Base-by-base conservation (phyloP, 495 filamentous ascomycete genomes). In the Evansstolkia leycettana region DNA sequence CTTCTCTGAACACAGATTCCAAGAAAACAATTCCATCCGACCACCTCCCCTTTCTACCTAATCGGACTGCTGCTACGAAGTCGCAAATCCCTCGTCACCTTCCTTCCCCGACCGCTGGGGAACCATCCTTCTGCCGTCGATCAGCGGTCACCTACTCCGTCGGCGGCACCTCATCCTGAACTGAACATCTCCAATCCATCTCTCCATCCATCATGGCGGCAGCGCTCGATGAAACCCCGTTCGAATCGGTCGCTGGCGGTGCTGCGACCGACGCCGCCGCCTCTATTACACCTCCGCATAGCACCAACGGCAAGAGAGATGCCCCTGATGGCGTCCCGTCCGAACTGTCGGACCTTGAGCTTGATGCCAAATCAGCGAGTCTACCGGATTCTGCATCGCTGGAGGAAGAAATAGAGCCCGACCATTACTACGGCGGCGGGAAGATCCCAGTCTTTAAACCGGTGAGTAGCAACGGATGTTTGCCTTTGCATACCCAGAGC, bases 401-500 rank as follows among this genome's bases (percentile, higher is more conserved):
- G 7, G 50, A 42, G 17, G 78, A 82, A 37, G 80, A 84, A 41
- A 83, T 84, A 37, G 63, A 75, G 39, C 90, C 90, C 2, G 85
- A 86, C 48, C 79, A 94, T 55, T 94, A 80, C 60, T 90, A 84
- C 46, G 80, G 78, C 24, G 77, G 68, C 47, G 85, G 86, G 46
- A 84, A 75, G 43, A 80, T 98, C 16, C 92, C 90, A 10, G 83
- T 98, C 15, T 98, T 98, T 65, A 87, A 78, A 54, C 90, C 90
- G 31, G 78, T 83, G 60, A 60, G 78, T 75, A 10, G 32, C 9
- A 7, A 6, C n/a, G n/a, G n/a, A n/a, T 29, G 3, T 23, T 17
- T 28, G n/a, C 37, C 18, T 17, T 18, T 24, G 8, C 37, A 19
- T 5, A 13, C n/a, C n/a, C n/a, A n/a, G n/a, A n/a, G n/a, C n/a